Conservation (phyloP, 2,329 filamentous ascomycete species). For the Aspergillus melleus region DNA sequence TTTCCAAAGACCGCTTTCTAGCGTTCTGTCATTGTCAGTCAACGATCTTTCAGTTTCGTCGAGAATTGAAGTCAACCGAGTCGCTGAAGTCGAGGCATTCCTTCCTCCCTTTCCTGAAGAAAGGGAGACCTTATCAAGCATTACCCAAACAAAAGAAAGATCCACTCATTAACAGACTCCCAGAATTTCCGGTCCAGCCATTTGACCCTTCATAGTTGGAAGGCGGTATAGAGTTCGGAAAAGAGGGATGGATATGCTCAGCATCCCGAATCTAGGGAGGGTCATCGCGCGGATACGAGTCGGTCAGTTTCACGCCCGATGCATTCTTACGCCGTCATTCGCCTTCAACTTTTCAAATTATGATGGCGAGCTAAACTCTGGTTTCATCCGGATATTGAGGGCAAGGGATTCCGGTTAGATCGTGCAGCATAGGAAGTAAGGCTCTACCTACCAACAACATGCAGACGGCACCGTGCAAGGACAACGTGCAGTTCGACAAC, state of each 20-base stretch:
- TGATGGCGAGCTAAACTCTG: not conserved
- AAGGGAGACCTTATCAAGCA: not conserved
- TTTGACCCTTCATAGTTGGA: not conserved
- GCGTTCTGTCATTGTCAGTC: not conserved
- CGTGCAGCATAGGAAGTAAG: not conserved
- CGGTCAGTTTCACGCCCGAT: not conserved
- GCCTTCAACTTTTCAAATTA: not conserved
- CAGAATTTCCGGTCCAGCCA: not conserved
- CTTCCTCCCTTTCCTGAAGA: not conserved
- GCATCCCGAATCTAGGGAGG: conserved; percentile 12
- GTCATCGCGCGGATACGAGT: not conserved
- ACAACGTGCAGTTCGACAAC: not conserved
- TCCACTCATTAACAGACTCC: not conserved
- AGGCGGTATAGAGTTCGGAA: conserved; percentile 4
- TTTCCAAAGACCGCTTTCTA: not conserved
- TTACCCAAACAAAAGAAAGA: not conserved
- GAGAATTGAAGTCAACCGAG: not conserved
- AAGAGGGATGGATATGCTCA: conserved; percentile 9
- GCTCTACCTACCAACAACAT: not conserved
- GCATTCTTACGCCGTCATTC: not conserved
- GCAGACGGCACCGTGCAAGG: not conserved
- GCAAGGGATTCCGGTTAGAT: not conserved
- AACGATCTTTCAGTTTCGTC: not conserved
- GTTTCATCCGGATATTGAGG: not conserved
- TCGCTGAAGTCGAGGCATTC: not conserved